phyloP scores from a whole-genome alignment of 2,329 filamentous ascomycete genomes.

The Sporothrix inflata region DNA sequence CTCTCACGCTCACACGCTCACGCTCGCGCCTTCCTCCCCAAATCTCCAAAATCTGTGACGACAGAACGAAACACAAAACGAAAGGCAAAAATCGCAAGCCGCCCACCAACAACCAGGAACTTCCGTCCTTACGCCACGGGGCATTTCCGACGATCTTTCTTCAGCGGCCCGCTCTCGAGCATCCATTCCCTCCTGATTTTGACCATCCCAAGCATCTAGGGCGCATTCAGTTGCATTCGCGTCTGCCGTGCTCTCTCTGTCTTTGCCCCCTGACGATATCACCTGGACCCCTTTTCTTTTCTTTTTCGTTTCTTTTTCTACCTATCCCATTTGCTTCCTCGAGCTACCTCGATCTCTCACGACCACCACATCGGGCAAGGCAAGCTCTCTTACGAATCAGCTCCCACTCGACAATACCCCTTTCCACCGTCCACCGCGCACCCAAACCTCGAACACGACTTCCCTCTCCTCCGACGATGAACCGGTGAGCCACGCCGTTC shows the following conservation, averaged over 20 bases:
- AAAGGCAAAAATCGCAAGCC: background rate
- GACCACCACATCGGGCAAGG: background rate
- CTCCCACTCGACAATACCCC: background rate
- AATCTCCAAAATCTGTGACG: constrained; percentile 16
- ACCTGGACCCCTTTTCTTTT: background rate
- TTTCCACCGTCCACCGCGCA: background rate
- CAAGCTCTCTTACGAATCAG: background rate
- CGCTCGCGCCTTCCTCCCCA: constrained; percentile 7
- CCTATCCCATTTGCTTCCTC: background rate
- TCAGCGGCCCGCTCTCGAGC: background rate
- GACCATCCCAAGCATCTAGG: background rate
- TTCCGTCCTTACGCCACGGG: background rate
- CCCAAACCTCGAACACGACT: background rate
- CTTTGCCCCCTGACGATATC: constrained; percentile 1
- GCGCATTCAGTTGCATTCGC: background rate
- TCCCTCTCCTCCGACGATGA: background rate
- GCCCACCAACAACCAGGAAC: background rate
- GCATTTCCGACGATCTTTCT: background rate
- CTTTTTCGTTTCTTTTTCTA: background rate
- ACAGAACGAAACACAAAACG: constrained; percentile 6
- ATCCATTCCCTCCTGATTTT: background rate
- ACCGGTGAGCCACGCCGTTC: constrained; percentile 1
- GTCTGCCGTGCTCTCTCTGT: background rate
- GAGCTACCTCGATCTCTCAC: background rate
- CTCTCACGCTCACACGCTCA: background rate